Base-by-base conservation (phyloP, 306 rosid species). In the Trifolium fragiferum region DNA sequence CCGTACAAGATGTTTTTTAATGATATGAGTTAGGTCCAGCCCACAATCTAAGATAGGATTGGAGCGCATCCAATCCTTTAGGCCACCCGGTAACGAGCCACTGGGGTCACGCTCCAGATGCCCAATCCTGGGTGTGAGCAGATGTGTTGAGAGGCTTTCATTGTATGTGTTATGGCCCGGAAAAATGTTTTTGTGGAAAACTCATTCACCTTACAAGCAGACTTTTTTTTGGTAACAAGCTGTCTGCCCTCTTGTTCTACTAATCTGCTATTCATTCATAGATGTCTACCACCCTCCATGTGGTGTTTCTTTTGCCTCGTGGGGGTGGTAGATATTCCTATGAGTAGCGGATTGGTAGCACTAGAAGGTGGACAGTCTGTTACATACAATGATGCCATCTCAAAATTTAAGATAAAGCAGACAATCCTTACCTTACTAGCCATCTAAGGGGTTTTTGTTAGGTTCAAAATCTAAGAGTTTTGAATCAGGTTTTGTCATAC, bases 401-500 rank as follows among this genome's bases (percentile, higher is more conserved):
- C 11, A 2, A 50, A 50, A 51, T 51, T 18, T 8, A 16, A 51
- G 23, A 51, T 16, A 50, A 50, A 50, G 9, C 57, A 50, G 57
- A 50, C 57, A 50, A 50, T 50, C 57, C 9, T 50, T 50, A 7
- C 21, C 57, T 50, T 50, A 7, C 57, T 16, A 50, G 57, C 23
- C 23, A 51, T 51, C 12, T n/a, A 18, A 51, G 57, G 57, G 23
- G 57, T 51, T 51, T 51, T 21, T 51, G 57, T 51, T 7, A n/a
- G 23, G 23, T 16, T 51, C 57, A 16, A 50, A 50, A 51, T 51
- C 5, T 7, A 2, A 51, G 57, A 8, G 2, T n/a, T 49, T 49
- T 49, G 65, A 61, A 61, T 32, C 18, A 7, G 19, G 65, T 13
- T 59, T 59, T n/a, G 43, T 61, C 68, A 33, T 33, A 33, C 68